Conservation (phyloP, 805 yeast species). For the Schizosaccharomyces octosporus region DNA sequence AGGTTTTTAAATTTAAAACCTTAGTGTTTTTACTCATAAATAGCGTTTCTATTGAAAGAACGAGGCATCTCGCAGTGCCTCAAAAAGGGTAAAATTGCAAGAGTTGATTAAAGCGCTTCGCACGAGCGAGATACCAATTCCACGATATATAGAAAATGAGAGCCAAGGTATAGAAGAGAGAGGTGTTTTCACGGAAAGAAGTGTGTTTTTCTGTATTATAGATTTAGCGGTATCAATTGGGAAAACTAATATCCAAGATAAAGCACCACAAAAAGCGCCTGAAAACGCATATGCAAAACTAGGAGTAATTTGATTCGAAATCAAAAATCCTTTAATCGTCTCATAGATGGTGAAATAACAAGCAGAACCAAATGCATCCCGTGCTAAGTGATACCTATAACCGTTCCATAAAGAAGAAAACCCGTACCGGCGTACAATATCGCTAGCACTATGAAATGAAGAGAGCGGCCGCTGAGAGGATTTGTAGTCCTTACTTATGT, state of each 20-base stretch:
- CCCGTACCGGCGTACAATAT: slow-evolving; percentile 37
- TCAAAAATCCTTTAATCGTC: slow-evolving; percentile 25
- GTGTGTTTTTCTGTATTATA: slow-evolving; percentile 46
- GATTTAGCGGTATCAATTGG: slow-evolving; percentile 67
- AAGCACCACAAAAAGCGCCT: slow-evolving; percentile 58
- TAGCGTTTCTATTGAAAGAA: too few relatives aligned
- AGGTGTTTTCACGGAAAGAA: slow-evolving; percentile 10
- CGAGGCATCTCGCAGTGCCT: background rate
- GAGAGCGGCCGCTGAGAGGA: slow-evolving; percentile 10
- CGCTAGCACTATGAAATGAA: slow-evolving; percentile 24
- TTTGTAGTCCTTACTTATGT: background rate
- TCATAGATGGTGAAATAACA: slow-evolving; percentile 56
- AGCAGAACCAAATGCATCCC: slow-evolving; percentile 52
- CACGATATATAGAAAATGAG: background rate
- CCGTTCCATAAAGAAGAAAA: slow-evolving; percentile 27
- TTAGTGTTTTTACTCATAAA: too few relatives aligned
- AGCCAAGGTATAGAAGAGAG: background rate
- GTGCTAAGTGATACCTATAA: slow-evolving; percentile 21
- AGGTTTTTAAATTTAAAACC: too few relatives aligned
- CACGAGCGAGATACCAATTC: background rate
- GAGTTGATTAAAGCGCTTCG: slow-evolving; percentile 2
- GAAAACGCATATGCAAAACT: slow-evolving; percentile 33
- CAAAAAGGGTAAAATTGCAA: background rate
- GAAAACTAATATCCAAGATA: slow-evolving; percentile 51
- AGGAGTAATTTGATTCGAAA: slow-evolving; percentile 12